phyloP scores from a whole-genome alignment of 1,139 yeast species.

The Hemisphaericaspora xylofermentans region DNA sequence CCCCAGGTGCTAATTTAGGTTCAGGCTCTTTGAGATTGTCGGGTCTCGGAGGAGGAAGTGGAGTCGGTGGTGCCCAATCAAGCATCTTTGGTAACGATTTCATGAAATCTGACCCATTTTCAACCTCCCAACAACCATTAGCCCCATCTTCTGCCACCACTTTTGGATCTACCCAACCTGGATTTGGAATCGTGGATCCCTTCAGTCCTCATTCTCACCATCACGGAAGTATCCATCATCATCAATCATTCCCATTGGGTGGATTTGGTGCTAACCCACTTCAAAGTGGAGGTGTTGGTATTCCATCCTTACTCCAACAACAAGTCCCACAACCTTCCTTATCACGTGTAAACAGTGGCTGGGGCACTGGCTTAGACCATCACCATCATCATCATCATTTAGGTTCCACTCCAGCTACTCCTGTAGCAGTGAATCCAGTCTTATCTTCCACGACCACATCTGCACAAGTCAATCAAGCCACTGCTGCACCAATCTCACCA shows the following conservation, averaged over 20 bases:
- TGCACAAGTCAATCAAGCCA: conserved; percentile 30
- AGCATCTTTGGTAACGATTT: conserved; percentile 29
- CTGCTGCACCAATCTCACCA: conserved; percentile 39
- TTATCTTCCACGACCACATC: conserved; percentile 14
- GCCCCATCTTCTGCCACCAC: conserved; percentile 14
- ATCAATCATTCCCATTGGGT: not conserved
- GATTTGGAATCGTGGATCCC: conserved; percentile 29
- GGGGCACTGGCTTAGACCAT: conserved; percentile 42
- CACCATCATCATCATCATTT: conserved; percentile 12
- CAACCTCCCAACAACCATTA: conserved; percentile 10
- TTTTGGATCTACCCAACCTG: conserved; percentile 9
- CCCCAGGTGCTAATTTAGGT: conserved; percentile 9
- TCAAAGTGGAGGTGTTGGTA: conserved; percentile 1
- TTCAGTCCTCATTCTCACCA: conserved; percentile 15
- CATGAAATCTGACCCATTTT: conserved; percentile 27
- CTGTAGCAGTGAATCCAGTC: conserved; percentile 26
- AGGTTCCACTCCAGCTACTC: conserved; percentile 26
- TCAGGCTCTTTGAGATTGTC: conserved; percentile 25
- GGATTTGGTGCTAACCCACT: conserved; percentile 10
- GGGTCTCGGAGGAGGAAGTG: conserved; percentile 8
- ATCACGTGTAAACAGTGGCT: conserved; percentile 37
- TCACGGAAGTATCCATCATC: conserved; percentile 6
- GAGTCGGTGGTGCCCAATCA: conserved; percentile 16
- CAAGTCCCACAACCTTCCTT: conserved; percentile 31
- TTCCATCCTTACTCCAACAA: conserved; percentile 34